phyloP scores from a whole-genome alignment of 2,329 filamentous ascomycete genomes.

The Talaromyces sp. region DNA sequence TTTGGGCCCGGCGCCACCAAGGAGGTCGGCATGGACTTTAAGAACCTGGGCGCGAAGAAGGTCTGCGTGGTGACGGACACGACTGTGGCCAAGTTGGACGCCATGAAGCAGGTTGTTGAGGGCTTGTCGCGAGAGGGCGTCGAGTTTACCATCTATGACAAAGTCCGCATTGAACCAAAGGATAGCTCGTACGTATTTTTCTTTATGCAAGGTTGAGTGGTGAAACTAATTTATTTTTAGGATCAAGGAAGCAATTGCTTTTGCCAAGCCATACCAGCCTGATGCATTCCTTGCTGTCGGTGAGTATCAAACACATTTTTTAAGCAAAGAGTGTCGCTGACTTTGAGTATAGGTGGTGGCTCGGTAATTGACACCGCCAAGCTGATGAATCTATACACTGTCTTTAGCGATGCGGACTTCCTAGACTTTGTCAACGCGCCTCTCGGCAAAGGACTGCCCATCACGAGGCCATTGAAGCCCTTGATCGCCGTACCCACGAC shows the following conservation, averaged over 20 bases:
- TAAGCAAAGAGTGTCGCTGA: conserved; percentile 5
- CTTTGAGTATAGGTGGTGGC: conserved; percentile 52
- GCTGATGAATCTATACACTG: conserved; percentile 93
- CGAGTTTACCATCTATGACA: conserved; percentile 72
- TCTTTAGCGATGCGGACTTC: conserved; percentile 87
- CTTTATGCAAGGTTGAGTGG: neutral
- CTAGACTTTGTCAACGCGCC: conserved; percentile 97
- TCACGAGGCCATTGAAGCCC: conserved; percentile 64
- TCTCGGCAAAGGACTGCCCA: conserved; percentile 73
- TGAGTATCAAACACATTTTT: conserved; percentile 13
- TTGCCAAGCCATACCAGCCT: conserved; percentile 70
- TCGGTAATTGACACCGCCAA: conserved; percentile 98
- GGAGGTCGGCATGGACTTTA: conserved; percentile 97
- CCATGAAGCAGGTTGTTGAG: conserved; percentile 84
- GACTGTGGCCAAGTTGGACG: conserved; percentile 74
- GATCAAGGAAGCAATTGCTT: conserved; percentile 82
- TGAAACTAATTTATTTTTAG: conserved; percentile 37
- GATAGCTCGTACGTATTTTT: conserved; percentile 63
- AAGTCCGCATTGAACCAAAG: conserved; percentile 83
- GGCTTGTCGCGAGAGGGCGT: conserved; percentile 73
- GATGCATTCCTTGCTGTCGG: conserved; percentile 93
- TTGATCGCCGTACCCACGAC: conserved; percentile 81
- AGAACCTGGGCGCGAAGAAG: conserved; percentile 78
- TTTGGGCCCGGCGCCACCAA: conserved; percentile 91
- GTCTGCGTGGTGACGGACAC: conserved; percentile 89